Percentiles rank a stretch among this genome's conserved stretches.
Conservation (phyloP, 148 eudicot species). For the Cornus kousa region DNA sequence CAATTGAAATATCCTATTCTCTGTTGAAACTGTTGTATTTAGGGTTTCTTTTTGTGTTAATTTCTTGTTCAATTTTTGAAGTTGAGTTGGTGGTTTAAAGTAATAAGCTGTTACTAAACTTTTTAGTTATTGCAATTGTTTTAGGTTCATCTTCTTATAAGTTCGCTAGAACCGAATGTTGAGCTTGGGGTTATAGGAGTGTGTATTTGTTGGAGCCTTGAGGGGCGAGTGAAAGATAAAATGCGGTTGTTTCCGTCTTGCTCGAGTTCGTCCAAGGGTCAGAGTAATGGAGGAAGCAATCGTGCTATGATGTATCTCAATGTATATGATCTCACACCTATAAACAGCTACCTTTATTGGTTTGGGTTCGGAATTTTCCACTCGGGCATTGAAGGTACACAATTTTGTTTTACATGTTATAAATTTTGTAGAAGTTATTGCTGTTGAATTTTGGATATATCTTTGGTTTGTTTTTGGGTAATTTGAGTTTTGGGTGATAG, state of each 20-base stretch:
- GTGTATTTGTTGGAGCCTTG: not conserved
- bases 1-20: not conserved
- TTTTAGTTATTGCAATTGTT: not conserved
- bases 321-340: constrained; percentile 57
- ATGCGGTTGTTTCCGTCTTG: constrained; percentile 18
- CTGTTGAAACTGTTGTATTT: not conserved
- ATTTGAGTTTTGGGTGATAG: not conserved
- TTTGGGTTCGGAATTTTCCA: constrained; percentile 53
- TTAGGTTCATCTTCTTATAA: not conserved
- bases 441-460: not conserved
- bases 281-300: constrained; percentile 23
- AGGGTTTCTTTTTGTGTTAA: not conserved
- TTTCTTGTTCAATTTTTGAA: not conserved
- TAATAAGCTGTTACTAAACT: not conserved
- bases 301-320: constrained; percentile 43
- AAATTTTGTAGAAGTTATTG: not conserved
- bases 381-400: constrained; percentile 52
- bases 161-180: not conserved
- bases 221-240: constrained; percentile 10
- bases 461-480: not conserved
- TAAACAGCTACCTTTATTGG: constrained; percentile 53
- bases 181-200: not conserved
- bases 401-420: not conserved
- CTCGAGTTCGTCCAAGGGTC: constrained; percentile 23
- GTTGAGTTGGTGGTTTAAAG: not conserved